Base-by-base conservation (phyloP, 164 flowering plant species). In the Malania oleifera region DNA sequence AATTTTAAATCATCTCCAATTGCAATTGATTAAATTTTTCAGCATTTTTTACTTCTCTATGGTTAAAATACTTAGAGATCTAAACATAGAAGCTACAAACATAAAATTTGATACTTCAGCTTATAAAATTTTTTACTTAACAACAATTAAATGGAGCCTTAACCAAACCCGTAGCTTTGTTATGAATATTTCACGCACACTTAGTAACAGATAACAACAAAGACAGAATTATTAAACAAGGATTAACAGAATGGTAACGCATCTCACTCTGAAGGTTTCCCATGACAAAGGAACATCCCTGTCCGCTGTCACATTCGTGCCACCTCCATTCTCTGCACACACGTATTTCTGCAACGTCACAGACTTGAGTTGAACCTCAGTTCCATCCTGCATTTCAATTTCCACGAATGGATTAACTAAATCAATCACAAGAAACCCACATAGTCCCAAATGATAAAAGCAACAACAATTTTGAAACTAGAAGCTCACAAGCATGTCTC, bases 221-320 rank as follows among this genome's bases (percentile, higher is more conserved):
- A 40, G 9, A 45, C 45, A 62, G 14, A 35, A 34, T 39, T 49
- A 4, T 9, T 27, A 31, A 10, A 9, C 6, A 35, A 38, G 48
- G 38, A 38, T 13, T 38, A 47, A 46, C 27, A 17, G 19, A 19
- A 60, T 14, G 22, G 23, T 25, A 4, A 20, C 34, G 61, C 43
- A 50, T 62, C 80, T 67, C 52, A 91, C 97, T 79, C 64, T 79
- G 69, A 91, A 86, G 31, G 93, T 91, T 69, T 91, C 97, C 96
- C 96, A 91, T 19, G 79, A 72, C 52, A 78, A 79, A 35, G 96
- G 77, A 62, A 49, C 53, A 50, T 84, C 93, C 67, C 79, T 77
- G 52, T 68, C 73, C 11, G 88, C 86, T 4, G 84, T 72, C 27
- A 86, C 84, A 34, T 60, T 57, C 31, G 23, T 23, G 29, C 89